These are phyloP conservation scores for Ophiostoma triangulosporum DNA, from an alignment of 2,329 filamentous ascomycete species.

Conservation along the genomic window DNA sequence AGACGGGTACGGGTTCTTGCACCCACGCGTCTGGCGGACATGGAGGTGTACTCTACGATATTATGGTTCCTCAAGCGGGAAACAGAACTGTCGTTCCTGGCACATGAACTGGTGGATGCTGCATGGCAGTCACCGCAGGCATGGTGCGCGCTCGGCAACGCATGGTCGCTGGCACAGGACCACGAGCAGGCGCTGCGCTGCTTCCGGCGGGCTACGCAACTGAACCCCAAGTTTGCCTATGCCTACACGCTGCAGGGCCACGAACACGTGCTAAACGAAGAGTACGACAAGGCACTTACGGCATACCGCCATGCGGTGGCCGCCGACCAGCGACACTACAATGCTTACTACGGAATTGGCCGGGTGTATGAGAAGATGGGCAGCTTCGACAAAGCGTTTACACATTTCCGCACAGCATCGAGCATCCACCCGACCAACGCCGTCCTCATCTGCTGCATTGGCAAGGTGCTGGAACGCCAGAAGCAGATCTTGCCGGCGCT, in stretches of 20 bases:
- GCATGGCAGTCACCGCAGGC: constrained; percentile 85
- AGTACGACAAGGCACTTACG: constrained; percentile 85
- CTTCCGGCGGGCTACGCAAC: constrained; percentile 85
- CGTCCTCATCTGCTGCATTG: constrained; percentile 84
- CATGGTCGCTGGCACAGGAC: constrained; percentile 81
- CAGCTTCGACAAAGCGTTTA: constrained; percentile 80
- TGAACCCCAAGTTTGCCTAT: constrained; percentile 85
- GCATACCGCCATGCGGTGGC: constrained; percentile 78
- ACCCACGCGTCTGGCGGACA: constrained; percentile 76
- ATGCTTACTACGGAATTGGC: constrained; percentile 89
- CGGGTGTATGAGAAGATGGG: constrained; percentile 80
- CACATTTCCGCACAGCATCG: constrained; percentile 79
- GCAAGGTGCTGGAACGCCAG: constrained; percentile 77
- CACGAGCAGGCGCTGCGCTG: constrained; percentile 90
- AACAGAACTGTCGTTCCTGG: constrained; percentile 79
- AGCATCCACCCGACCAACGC: constrained; percentile 89
- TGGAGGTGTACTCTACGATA: constrained; percentile 98
- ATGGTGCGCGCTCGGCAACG: constrained; percentile 92
- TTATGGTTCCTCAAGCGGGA: constrained; percentile 96
- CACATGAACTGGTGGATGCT: constrained; percentile 76
- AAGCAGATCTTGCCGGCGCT: constrained; percentile 70
- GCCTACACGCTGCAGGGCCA: constrained; percentile 93
- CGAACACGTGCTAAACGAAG: constrained; percentile 89
- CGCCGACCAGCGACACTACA: constrained; percentile 83
- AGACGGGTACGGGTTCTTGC: constrained; percentile 63